Conservation (phyloP, 2,329 filamentous ascomycete species). For the Cladophialophora exuberans region DNA sequence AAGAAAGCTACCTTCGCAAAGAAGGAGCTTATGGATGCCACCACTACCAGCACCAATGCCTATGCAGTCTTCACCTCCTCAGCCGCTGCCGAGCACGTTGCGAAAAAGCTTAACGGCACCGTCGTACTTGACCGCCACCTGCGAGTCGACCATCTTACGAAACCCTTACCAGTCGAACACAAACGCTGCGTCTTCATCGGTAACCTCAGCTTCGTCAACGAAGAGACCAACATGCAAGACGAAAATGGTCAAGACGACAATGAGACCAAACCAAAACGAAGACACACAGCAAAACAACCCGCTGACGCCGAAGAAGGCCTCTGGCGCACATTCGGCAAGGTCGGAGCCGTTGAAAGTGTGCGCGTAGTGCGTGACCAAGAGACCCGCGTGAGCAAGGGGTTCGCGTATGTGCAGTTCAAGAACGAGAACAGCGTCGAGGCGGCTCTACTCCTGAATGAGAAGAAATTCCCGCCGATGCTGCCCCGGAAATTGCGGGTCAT, state of each 20-base stretch:
- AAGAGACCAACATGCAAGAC: constrained; percentile 70
- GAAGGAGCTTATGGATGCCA: constrained; percentile 85
- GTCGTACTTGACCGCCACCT: constrained; percentile 84
- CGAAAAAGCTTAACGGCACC: constrained; percentile 78
- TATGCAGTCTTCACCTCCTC: constrained; percentile 85
- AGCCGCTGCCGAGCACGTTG: constrained; percentile 74
- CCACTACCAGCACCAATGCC: constrained; percentile 90
- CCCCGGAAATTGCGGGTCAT: constrained; percentile 83
- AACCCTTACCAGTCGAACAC: constrained; percentile 80
- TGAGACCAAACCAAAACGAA: constrained; percentile 67
- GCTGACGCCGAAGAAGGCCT: constrained; percentile 91
- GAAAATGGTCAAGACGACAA: constrained; percentile 38
- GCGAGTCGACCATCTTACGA: constrained; percentile 86
- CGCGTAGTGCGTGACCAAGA: constrained; percentile 86
- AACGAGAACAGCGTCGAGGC: constrained; percentile 87
- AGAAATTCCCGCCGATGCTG: constrained; percentile 94
- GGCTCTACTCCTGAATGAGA: constrained; percentile 84
- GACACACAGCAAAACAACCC: constrained; percentile 70
- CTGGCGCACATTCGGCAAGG: constrained; percentile 77
- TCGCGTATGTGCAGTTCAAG: constrained; percentile 96
- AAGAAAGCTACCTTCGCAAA: constrained; percentile 95
- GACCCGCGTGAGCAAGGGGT: constrained; percentile 92
- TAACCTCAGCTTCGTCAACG: constrained; percentile 93
- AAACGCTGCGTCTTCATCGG: constrained; percentile 94
- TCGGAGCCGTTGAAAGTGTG: constrained; percentile 87